Evolutionary conservation across 2,329 filamentous ascomycete genomes (phyloP), one percentile per base, ranked within the genome.

Genomic region (Thelonectria olida): DNA sequence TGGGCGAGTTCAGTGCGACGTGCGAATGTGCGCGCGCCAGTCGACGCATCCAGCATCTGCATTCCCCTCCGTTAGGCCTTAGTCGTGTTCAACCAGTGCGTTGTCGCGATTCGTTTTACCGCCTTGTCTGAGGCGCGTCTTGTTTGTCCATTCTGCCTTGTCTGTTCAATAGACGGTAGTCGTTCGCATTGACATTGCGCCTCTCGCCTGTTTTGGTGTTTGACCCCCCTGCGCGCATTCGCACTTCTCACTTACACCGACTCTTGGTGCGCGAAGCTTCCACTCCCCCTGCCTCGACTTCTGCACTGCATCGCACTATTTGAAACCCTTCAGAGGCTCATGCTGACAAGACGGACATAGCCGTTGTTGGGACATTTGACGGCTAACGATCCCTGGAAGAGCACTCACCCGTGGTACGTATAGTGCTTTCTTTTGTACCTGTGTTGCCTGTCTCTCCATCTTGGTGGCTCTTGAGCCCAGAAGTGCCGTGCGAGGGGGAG

Each of bases 171-270:
- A 42, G 39, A 42, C 50, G 27, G 41, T 20, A 45, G 42, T 47
- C 48, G 20, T 31, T 50, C 36, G 45, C 58, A 36, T 47, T 55
- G 55, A 55, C 50, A 51, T 51, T 58, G 56, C 38, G 38, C 59
- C 54, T 36, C 22, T 62, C n/a, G 54, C 53, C 47, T 55, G 48
- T 28, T 36, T 34, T 55, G 51, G 50, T 50, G 47, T 50, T 57
- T 49, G 42, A 49, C 48, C 50, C 45, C 27, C 44, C 27, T 20
- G 36, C 36, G 45, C 53, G 47, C 31, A 38, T 52, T 47, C 59
- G 56, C 39, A 27, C 56, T 61, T 58, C 49, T 64, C 67, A 72
- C 65, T 72, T 70, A 70, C 67, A 73, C 67, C 66, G 64, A 70
- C 68, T 64, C 54, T 64, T 73, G 53, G 64, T 65, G 22, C 51